Base-by-base conservation (phyloP, 352 stramenopile species). In the Pythium utonaiense region DNA sequence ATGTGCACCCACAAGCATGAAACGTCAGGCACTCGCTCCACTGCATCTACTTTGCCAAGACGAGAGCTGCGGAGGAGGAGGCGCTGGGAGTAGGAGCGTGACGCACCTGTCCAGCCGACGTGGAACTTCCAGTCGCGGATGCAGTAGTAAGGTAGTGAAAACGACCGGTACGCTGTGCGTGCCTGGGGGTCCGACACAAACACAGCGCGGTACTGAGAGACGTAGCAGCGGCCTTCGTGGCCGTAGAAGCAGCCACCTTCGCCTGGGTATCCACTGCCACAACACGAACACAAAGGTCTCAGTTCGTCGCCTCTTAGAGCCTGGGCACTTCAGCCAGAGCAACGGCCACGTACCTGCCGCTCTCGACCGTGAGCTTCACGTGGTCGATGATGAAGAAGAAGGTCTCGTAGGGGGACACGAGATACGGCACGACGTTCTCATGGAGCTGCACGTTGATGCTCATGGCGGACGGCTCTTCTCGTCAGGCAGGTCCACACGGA, bases 181-280 rank as follows among this genome's bases (percentile, higher is more conserved):
- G 56, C 63, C 0, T 52, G 25, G 10, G 49, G 55, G 22, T 85
- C 63, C 22, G 80, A 80, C 17, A 93, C 79, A 38, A 80, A 88
- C 17, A 93, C 83, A 28, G 83, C 54, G 31, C 83, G 79, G 62
- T 93, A 93, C 60, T 93, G 83, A 16, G 83, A 93, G 17, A 90
- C 69, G 59, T 84, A 91, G 58, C 80, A 90, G 36, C 73, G 66
- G 6, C 83, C 83, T 67, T 83, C 63, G 25, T 79, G 72, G 19
- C 83, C 76, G 57, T 89, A 91, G 66, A 91, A 93, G 64, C 80
- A 93, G 42, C 83, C 80, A 53, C 83, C 83, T 64, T 91, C 73
- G n/a, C 83, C 83, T 22, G 83, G 83, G 63, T 93, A 93, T 6
- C 83, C 80, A 68, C 83, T 93, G 44, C 27, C 7, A 12, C 13